Conservation (phyloP, 192 early-diverging fungal species). For the Coemansia sp. region DNA sequence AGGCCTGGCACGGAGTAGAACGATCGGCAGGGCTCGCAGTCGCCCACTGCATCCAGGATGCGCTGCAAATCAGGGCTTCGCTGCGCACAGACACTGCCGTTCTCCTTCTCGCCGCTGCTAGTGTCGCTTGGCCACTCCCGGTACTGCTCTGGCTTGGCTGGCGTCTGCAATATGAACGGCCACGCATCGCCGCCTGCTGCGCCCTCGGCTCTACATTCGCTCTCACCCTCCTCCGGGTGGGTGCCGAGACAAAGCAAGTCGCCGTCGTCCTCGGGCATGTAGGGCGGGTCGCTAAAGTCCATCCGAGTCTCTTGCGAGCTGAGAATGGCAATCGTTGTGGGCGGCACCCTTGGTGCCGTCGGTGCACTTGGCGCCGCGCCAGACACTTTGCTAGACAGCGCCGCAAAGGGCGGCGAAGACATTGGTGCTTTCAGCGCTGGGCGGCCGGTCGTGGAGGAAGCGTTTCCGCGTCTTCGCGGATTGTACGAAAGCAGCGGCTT, state of each 20-base stretch:
- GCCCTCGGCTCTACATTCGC: neutral
- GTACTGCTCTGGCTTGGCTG: conserved; percentile 2
- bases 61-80: conserved; percentile 16
- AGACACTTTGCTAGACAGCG: neutral
- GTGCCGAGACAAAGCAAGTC: conserved; percentile 34
- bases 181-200: neutral
- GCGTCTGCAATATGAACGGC: conserved; percentile 16
- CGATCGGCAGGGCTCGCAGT: conserved; percentile 37
- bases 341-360: neutral
- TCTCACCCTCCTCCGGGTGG: conserved; percentile 17
- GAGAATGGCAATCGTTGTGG: neutral
- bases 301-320: conserved; percentile 52
- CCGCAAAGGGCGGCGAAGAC: conserved; percentile 1
- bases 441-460: neutral
- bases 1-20: conserved; percentile 51
- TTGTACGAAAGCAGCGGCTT: conserved; percentile 14
- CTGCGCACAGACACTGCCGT: conserved; percentile 1
- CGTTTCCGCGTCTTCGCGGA: conserved; percentile 1
- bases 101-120: neutral
- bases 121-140: conserved; percentile 6
- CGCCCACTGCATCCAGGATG: conserved; percentile 32
- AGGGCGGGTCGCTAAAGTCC: conserved; percentile 38
- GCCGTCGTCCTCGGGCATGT: conserved; percentile 8
- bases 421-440: neutral
- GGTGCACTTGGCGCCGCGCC: neutral